Evolutionary conservation across 768 basidiomycete species (phyloP).

Genomic region (Leccinum rimulosum): DNA sequence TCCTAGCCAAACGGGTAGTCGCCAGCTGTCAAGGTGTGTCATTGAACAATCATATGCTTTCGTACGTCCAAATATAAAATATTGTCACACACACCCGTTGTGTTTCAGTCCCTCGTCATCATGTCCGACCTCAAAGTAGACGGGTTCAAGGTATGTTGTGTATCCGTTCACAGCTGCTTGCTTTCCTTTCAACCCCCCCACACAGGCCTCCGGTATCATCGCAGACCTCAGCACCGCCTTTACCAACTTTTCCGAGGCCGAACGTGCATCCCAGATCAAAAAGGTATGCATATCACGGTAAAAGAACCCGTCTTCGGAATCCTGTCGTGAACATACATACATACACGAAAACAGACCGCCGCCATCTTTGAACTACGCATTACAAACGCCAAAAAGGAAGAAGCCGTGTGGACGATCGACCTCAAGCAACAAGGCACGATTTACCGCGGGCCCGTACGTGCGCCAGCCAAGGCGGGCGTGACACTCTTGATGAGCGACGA

Average conservation of each 20-base stretch:
- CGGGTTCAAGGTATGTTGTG: slow-evolving; percentile 61
- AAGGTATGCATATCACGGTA: slow-evolving; percentile 43
- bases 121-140: slow-evolving; percentile 74
- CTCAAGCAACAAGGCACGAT: slow-evolving; percentile 80
- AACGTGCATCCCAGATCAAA: slow-evolving; percentile 69
- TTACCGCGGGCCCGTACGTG: slow-evolving; percentile 57
- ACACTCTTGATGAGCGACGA: slow-evolving; percentile 78
- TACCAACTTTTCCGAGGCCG: slow-evolving; percentile 49
- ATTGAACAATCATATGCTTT: slow-evolving; percentile 5
- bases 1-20: too few species aligned
- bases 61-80: too few species aligned
- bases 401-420: slow-evolving; percentile 88
- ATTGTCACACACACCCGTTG: neutral
- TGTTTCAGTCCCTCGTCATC: neutral
- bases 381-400: slow-evolving; percentile 68
- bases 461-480: slow-evolving; percentile 71
- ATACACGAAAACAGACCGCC: slow-evolving; percentile 53
- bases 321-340: too few species aligned
- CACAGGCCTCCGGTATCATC: slow-evolving; percentile 70
- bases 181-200: neutral
- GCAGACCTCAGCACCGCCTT: slow-evolving; percentile 52
- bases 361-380: slow-evolving; percentile 86
- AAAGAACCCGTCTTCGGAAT: too few species aligned
- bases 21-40: too few species aligned
- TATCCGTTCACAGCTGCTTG: neutral